Percentiles rank a stretch among this genome's conserved stretches.
phyloP scores from a whole-genome alignment of 23 red algal species.

The Cyanidiococcus yangmingshanensis region DNA sequence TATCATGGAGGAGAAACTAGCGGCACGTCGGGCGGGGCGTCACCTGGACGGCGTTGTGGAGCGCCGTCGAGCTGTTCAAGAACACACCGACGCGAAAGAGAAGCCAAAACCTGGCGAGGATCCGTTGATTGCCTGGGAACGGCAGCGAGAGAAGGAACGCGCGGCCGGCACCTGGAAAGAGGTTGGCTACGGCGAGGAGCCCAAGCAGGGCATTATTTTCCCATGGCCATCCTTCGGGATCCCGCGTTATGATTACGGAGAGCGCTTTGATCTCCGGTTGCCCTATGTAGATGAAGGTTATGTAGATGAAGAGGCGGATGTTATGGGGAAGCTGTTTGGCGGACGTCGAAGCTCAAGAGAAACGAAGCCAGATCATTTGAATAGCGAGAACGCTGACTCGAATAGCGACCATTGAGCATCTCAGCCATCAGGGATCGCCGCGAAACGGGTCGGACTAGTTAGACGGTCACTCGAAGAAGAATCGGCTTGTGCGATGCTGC shows the following conservation, averaged over 20 bases:
- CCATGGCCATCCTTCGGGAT: conserved; percentile 72
- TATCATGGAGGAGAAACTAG: conserved; percentile 10
- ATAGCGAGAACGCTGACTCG: not conserved
- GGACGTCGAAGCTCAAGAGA: not conserved
- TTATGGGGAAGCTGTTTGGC: conserved; percentile 48
- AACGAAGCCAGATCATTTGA: not conserved
- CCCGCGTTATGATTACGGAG: conserved; percentile 63
- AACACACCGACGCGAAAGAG: conserved; percentile 19
- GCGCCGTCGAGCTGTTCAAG: not conserved
- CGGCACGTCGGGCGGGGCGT: not conserved
- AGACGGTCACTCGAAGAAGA: too few species aligned
- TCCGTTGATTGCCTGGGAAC: conserved; percentile 54
- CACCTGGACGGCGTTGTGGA: conserved; percentile 12
- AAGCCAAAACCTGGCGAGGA: conserved; percentile 61
- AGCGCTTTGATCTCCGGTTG: conserved; percentile 64
- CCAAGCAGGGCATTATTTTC: conserved; percentile 56
- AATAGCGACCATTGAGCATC: not conserved
- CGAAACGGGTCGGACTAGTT: too few species aligned
- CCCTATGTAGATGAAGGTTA: conserved; percentile 70
- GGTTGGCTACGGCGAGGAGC: conserved; percentile 47
- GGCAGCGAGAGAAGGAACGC: conserved; percentile 45
- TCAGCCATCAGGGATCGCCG: too few species aligned
- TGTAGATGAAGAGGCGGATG: conserved; percentile 51
- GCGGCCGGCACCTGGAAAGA: conserved; percentile 42
- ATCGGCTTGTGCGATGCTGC: too few species aligned